phyloP scores from a whole-genome alignment of 805 yeast species.

The Sungouiella thailandica region DNA sequence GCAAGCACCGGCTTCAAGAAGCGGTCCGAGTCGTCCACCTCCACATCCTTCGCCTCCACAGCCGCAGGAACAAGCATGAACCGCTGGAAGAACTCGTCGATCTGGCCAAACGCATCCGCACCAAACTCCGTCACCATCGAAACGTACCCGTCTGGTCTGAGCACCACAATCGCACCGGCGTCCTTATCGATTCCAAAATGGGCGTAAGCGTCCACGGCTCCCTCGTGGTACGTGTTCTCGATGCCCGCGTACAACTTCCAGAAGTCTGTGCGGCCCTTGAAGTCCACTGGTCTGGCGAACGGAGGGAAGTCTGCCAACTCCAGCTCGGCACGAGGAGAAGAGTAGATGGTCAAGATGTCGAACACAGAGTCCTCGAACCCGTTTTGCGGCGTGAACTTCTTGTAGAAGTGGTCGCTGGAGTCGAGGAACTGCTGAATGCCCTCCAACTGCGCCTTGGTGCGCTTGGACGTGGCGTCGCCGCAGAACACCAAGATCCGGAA shows the following conservation, averaged over 20 bases:
- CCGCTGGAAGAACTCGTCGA: constrained; percentile 15
- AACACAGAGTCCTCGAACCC: constrained; percentile 19
- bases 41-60: background rate
- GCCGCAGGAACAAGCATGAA: constrained; percentile 4
- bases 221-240: constrained; percentile 23
- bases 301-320: constrained; percentile 24
- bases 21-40: background rate
- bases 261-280: constrained; percentile 20
- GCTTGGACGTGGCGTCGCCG: constrained; percentile 16
- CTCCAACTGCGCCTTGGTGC: constrained; percentile 4
- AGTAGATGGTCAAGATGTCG: constrained; percentile 21
- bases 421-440: constrained; percentile 8
- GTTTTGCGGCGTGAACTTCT: constrained; percentile 19
- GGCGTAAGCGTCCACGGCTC: constrained; percentile 20
- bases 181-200: constrained; percentile 21
- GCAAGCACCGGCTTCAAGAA: background rate
- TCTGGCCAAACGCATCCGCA: background rate
- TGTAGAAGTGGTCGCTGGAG: constrained; percentile 11
- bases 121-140: background rate
- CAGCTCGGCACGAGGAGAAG: constrained; percentile 10
- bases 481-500: constrained; percentile 24
- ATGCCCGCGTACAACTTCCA: constrained; percentile 23
- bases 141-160: constrained; percentile 30
- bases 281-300: constrained; percentile 18
- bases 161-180: constrained; percentile 20